These are phyloP conservation scores for Bipolaris bicolor DNA, from an alignment of 2,329 filamentous ascomycete species.

Conservation along the genomic window DNA sequence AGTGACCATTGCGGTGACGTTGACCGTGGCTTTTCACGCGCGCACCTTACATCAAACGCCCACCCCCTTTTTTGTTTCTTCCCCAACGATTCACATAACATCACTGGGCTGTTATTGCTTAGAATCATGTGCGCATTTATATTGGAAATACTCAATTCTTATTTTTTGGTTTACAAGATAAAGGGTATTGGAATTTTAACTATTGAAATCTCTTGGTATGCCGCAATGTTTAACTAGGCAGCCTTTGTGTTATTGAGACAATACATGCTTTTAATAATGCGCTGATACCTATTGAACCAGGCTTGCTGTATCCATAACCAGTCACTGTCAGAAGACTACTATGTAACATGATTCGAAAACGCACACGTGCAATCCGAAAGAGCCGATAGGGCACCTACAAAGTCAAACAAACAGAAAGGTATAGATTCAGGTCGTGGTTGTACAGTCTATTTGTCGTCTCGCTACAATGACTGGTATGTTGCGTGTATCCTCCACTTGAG, in stretches of 20 bases:
- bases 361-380: background rate
- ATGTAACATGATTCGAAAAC: background rate
- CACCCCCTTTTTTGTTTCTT: too few relatives aligned
- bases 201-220: background rate
- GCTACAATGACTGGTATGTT: constrained; percentile 20
- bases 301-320: too few relatives aligned
- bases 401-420: background rate
- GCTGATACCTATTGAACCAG: background rate
- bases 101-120: too few relatives aligned
- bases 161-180: too few relatives aligned
- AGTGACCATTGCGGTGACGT: too few relatives aligned
- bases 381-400: background rate
- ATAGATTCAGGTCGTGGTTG: constrained; percentile 19
- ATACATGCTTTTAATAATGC: background rate
- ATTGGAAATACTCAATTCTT: too few relatives aligned
- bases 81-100: too few relatives aligned
- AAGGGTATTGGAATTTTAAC: too few relatives aligned
- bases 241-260: background rate
- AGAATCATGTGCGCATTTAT: too few relatives aligned
- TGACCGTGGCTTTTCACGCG: too few relatives aligned
- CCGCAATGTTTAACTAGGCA: background rate
- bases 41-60: too few relatives aligned
- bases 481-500: constrained; percentile 10
- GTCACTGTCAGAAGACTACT: background rate
- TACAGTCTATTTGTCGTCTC: constrained; percentile 33